Percentiles rank a stretch among this genome's conserved stretches.
phyloP scores from a whole-genome alignment of 177 flowering plant genomes.

The Vitis hybrid region DNA sequence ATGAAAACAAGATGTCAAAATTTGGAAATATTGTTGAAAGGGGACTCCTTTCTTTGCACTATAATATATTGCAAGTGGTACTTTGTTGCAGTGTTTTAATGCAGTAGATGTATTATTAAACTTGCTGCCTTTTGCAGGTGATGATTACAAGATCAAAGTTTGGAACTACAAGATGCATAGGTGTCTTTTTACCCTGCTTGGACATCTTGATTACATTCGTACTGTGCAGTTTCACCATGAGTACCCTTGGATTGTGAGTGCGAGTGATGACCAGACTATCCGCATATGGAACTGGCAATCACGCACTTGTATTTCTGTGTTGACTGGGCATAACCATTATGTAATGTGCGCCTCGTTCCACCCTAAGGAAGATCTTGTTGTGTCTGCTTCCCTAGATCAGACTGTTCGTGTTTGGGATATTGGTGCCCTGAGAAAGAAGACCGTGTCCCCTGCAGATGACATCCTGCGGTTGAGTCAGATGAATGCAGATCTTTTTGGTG shows the following conservation, averaged over 20 bases:
- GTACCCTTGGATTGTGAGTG: conserved; percentile 77
- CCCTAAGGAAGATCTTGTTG: conserved; percentile 73
- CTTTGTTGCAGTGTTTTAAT: not conserved
- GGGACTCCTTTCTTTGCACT: not conserved
- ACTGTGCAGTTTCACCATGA: conserved; percentile 55
- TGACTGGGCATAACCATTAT: conserved; percentile 78
- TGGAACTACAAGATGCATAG: conserved; percentile 85
- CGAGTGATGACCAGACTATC: conserved; percentile 82
- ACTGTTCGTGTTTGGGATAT: conserved; percentile 81
- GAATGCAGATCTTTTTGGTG: conserved; percentile 73
- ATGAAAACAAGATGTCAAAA: not conserved
- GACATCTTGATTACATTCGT: not conserved
- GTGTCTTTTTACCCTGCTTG: conserved; percentile 47
- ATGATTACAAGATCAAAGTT: conserved; percentile 89
- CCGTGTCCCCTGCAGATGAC: conserved; percentile 73
- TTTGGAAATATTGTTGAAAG: not conserved
- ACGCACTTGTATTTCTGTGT: conserved; percentile 66
- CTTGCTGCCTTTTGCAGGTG: conserved; percentile 49
- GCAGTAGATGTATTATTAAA: not conserved
- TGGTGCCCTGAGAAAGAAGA: conserved; percentile 65
- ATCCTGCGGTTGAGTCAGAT: conserved; percentile 60
- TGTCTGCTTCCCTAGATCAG: conserved; percentile 77
- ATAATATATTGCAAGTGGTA: not conserved
- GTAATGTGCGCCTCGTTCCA: conserved; percentile 82
- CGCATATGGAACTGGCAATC: conserved; percentile 87